phyloP scores from a whole-genome alignment of 2,329 filamentous ascomycete genomes.

The Fusarium continuum region DNA sequence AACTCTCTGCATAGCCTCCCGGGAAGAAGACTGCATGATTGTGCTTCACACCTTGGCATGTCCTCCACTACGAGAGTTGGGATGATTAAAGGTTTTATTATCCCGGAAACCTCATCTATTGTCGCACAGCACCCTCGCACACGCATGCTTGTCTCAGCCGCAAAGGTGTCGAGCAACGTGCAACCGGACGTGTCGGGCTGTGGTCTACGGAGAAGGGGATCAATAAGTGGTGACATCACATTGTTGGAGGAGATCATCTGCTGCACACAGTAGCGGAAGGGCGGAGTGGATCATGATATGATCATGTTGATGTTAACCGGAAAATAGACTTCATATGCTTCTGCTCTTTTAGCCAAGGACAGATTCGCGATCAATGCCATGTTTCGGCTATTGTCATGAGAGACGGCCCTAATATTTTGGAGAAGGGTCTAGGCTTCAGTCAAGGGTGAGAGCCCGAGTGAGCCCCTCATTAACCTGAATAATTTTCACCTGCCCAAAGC shows the following conservation, averaged over 20 bases:
- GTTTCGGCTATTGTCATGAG: conserved; percentile 2
- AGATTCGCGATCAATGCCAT: conserved; percentile 10
- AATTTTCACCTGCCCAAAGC: neutral
- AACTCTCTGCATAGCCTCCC: neutral
- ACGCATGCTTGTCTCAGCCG: conserved; percentile 11
- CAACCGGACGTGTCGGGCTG: neutral
- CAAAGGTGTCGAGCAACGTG: conserved; percentile 1
- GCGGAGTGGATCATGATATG: neutral
- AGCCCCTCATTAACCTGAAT: conserved; percentile 4
- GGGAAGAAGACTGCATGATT: neutral
- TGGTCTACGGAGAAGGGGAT: neutral
- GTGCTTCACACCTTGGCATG: neutral
- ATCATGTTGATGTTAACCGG: neutral
- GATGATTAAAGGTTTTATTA: neutral
- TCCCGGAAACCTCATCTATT: neutral
- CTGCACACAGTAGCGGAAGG: neutral
- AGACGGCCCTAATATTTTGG: conserved; percentile 24
- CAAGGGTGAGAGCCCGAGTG: neutral
- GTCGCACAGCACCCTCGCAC: conserved; percentile 1
- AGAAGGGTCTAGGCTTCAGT: conserved; percentile 8
- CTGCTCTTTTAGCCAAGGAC: neutral
- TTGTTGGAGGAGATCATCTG: neutral
- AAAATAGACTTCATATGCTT: neutral
- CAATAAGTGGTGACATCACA: conserved; percentile 15
- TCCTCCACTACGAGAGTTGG: neutral